A percentile compares a stretch with the other conserved stretches of the same genome.
Evolutionary conservation across 2,329 filamentous ascomycete genomes (phyloP).

Genomic region (Colletotrichum somersetense): DNA sequence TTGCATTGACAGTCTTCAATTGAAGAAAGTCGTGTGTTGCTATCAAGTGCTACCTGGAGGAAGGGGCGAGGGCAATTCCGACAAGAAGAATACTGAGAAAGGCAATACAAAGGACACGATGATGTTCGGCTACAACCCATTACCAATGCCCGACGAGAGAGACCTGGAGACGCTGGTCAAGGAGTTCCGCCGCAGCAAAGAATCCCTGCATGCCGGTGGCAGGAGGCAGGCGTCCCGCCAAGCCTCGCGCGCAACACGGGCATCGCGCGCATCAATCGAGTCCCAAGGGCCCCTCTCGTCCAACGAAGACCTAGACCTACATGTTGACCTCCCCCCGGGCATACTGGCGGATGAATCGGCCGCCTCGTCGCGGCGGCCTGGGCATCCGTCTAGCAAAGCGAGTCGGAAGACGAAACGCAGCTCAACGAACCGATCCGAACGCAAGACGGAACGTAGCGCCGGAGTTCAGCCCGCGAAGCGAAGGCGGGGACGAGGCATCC

Average conservation of each 20-base stretch:
- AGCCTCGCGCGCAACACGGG: not conserved
- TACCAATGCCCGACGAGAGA: not conserved
- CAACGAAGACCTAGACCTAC: constrained; percentile 10
- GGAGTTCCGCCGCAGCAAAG: constrained; percentile 1
- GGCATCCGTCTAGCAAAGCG: not conserved
- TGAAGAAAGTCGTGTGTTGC: too few relatives aligned
- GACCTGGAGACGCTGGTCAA: not conserved
- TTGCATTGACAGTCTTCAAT: not conserved
- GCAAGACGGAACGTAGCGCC: not conserved
- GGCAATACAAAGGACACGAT: not conserved
- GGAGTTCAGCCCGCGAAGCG: not conserved
- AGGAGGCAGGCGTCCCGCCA: not conserved
- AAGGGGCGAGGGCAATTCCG: not conserved
- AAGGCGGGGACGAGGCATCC: constrained; percentile 8
- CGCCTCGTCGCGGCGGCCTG: not conserved
- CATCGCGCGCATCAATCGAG: constrained; percentile 16
- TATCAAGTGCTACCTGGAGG: not conserved
- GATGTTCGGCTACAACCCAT: not conserved
- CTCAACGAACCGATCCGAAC: not conserved
- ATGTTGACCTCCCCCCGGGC: constrained; percentile 5
- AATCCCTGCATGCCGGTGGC: not conserved
- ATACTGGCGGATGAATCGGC: not conserved
- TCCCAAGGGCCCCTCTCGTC: constrained; percentile 18
- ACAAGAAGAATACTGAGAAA: not conserved
- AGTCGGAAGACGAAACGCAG: constrained; percentile 3